Conservation (phyloP, 1,284 basidiomycete genomes). For the Cystobasidiaceae sp. region DNA sequence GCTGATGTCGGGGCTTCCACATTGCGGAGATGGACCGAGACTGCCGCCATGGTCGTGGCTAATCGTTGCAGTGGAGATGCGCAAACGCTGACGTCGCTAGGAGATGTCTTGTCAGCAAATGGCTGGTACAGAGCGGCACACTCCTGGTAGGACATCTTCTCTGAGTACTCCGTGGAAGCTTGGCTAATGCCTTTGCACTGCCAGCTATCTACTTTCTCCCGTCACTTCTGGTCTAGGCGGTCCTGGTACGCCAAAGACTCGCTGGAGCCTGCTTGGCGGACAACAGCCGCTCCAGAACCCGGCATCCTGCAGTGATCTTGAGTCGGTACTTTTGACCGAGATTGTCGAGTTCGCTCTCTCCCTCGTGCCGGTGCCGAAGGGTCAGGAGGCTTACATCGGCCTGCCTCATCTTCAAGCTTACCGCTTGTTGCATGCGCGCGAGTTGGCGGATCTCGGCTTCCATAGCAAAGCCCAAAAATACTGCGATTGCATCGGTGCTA, state of each 20-base stretch:
- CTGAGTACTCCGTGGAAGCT: neutral
- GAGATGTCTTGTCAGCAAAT: constrained; percentile 69
- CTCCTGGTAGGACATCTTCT: constrained; percentile 61
- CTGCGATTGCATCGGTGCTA: constrained; percentile 79
- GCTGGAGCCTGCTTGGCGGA: constrained; percentile 56
- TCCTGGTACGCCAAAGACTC: constrained; percentile 39
- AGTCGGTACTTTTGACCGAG: constrained; percentile 81
- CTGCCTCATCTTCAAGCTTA: constrained; percentile 84
- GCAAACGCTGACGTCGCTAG: constrained; percentile 76
- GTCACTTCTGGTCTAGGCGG: constrained; percentile 67
- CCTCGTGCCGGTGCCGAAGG: constrained; percentile 65
- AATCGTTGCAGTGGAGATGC: constrained; percentile 59
- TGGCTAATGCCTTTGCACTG: neutral
- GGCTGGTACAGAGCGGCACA: constrained; percentile 82
- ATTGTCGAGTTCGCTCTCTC: constrained; percentile 87
- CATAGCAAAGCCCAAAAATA: constrained; percentile 54
- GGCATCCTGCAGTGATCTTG: constrained; percentile 63
- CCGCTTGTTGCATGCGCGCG: constrained; percentile 71
- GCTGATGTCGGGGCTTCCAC: constrained; percentile 46
- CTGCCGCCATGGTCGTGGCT: constrained; percentile 73
- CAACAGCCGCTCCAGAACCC: constrained; percentile 56
- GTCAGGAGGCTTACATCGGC: constrained; percentile 76
- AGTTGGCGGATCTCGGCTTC: constrained; percentile 56
- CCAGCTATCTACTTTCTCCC: constrained; percentile 81
- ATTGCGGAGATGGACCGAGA: constrained; percentile 76